Conservation (phyloP, 1,139 yeast genomes). For the Scheffersomyces titani region DNA sequence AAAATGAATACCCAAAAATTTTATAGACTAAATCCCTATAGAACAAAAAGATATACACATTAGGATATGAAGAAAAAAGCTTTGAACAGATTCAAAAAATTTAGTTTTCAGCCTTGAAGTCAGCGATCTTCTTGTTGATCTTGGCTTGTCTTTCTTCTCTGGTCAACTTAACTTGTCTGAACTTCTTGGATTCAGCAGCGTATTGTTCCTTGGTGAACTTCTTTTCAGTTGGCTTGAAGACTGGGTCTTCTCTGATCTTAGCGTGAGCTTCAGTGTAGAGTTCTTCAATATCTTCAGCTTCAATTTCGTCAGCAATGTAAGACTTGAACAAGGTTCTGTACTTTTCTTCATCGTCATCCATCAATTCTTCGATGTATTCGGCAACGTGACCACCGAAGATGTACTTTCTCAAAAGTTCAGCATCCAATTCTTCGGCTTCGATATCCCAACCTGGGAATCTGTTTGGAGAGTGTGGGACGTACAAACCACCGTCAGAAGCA, state of each 20-base stretch:
- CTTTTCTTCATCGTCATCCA: conserved; percentile 99
- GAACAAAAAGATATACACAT: neutral
- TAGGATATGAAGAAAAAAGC: neutral
- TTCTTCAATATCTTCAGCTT: conserved; percentile 96
- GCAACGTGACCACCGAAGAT: conserved; percentile 99
- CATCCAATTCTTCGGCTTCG: conserved; percentile 97
- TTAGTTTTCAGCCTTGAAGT: conserved; percentile 62
- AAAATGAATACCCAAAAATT: conserved; percentile 1
- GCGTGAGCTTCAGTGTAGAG: conserved; percentile 93
- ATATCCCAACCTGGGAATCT: conserved; percentile 99
- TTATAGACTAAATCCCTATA: neutral
- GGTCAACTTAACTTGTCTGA: conserved; percentile 86
- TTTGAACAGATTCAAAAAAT: conserved; percentile 9
- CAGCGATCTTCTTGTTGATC: conserved; percentile 90
- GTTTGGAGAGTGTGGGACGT: conserved; percentile 99
- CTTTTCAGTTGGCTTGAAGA: conserved; percentile 87
- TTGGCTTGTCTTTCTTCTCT: conserved; percentile 88
- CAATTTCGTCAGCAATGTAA: conserved; percentile 95
- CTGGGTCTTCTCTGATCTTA: conserved; percentile 94
- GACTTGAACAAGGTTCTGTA: conserved; percentile 95
- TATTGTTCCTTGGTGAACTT: conserved; percentile 97
- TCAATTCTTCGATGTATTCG: conserved; percentile 99
- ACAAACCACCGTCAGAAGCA: conserved; percentile 99
- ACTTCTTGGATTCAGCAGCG: conserved; percentile 95
- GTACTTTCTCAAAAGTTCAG: conserved; percentile 97